These are phyloP conservation scores for Eutypa lata DNA, from an alignment of 2,329 filamentous ascomycete genomes.

Conservation along the genomic window DNA sequence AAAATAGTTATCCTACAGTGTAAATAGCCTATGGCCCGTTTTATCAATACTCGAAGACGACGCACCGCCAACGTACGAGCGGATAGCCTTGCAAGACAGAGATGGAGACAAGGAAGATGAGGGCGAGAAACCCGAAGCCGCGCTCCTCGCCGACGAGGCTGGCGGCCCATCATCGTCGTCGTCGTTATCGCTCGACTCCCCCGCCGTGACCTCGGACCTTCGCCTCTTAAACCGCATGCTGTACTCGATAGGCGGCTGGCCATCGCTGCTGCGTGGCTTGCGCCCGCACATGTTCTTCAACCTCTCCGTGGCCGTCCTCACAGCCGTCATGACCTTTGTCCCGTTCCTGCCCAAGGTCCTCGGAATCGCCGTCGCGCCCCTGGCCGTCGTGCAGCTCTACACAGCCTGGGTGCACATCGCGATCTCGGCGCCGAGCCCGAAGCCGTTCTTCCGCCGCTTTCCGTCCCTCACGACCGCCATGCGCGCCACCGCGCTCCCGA, in stretches of 20 bases:
- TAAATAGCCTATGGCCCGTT: background rate
- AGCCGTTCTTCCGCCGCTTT: slow-evolving; percentile 64
- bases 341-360: slow-evolving; percentile 39
- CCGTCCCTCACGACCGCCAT: slow-evolving; percentile 58
- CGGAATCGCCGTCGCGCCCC: slow-evolving; percentile 50
- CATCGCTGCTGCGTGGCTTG: slow-evolving; percentile 66
- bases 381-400: slow-evolving; percentile 63
- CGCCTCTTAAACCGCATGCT: slow-evolving; percentile 51
- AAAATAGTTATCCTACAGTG: background rate
- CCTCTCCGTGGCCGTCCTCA: slow-evolving; percentile 30
- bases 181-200: background rate
- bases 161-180: background rate
- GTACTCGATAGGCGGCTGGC: slow-evolving; percentile 56
- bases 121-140: background rate
- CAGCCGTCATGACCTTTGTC: slow-evolving; percentile 38
- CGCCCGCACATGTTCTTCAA: slow-evolving; percentile 39
- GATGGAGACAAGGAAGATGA: background rate
- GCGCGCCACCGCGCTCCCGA: slow-evolving; percentile 64
- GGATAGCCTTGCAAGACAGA: background rate
- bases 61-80: background rate
- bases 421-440: slow-evolving; percentile 62
- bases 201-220: slow-evolving; percentile 43
- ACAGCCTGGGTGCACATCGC: slow-evolving; percentile 80
- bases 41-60: background rate
- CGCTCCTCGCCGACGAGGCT: background rate